Evolutionary conservation across 345 rosid species (phyloP), one percentile per base, ranked within the genome.

Genomic region (Citrus cavaleriei): DNA sequence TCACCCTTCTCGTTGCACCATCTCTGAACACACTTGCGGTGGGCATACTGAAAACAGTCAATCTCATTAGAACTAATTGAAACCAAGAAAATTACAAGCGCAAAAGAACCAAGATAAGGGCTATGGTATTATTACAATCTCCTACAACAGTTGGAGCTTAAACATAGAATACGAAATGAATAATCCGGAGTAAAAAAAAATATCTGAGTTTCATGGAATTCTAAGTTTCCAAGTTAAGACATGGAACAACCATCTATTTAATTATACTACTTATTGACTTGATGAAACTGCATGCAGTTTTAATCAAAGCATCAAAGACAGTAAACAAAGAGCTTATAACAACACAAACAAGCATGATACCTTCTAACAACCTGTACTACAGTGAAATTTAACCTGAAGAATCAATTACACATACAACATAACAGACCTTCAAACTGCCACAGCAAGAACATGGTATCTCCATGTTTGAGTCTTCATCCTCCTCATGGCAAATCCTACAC

Each of bases 401-500:
- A 62, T 21, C n/a, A 73, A 42, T 21, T 30, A 61, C 14, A 28
- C 27, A 64, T 35, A 69, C 64, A 16, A 0, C 59, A 67, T 24
- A 32, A 77, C 76, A 83, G 58, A 93, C 98, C 98, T 91, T 93
- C 82, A 95, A 88, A 83, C 95, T 95, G 79, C 98, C 97, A 10
- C 94, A 68, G 73, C 98, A 95, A 68, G 92, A 87, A 82, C 98
- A 93, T 1, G 98, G 98, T 13, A 77, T 76, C 84, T 95, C 98
- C 98, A 92, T 89, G 74, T 89, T 91, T 34, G 79, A 74, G 80
- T 84, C 87, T 80, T 92, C 87, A 60, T 91, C 98, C 82, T 95
- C 98, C 37, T 95, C 98, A 63, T 95, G 98, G 84, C 98, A 95
- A 83, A 95, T 93, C 82, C 93, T 88, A 81, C 98, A 95, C 59